These are phyloP conservation scores for Solanum aculeatissimum DNA, from an alignment of 305 asterid species.

Conservation along the genomic window DNA sequence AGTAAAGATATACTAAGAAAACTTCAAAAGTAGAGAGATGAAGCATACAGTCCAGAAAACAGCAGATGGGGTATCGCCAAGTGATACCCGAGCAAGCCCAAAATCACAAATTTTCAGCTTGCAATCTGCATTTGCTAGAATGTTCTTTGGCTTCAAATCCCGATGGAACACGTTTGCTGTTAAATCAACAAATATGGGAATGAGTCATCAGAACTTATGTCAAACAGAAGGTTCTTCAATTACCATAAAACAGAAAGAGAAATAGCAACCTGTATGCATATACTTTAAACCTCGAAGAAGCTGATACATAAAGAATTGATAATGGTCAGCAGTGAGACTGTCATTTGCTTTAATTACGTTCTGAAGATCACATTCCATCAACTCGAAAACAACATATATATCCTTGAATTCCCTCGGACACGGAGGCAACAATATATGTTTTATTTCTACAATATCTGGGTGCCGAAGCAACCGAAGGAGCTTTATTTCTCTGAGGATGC, in stretches of 20 bases:
- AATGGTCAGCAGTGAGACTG: conserved; percentile 89
- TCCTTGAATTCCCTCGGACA: conserved; percentile 92
- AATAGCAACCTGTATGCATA: conserved; percentile 65
- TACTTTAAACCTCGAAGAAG: conserved; percentile 90
- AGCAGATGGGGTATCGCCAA: conserved; percentile 89
- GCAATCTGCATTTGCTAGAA: conserved; percentile 98
- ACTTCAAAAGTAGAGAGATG: background rate
- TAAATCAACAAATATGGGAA: conserved; percentile 3
- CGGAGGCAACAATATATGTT: conserved; percentile 88
- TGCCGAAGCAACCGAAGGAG: conserved; percentile 81
- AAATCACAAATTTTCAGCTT: conserved; percentile 93
- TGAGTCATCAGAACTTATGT: background rate
- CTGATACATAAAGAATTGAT: conserved; percentile 93
- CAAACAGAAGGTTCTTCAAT: background rate
- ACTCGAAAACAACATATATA: conserved; percentile 83
- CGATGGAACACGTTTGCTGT: conserved; percentile 93
- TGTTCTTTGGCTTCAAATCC: conserved; percentile 90
- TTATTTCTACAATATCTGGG: conserved; percentile 87
- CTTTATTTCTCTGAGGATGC: conserved; percentile 91
- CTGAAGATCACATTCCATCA: conserved; percentile 98
- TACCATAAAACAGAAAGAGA: background rate
- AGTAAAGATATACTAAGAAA: background rate
- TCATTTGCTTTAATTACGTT: conserved; percentile 85
- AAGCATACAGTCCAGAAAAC: conserved; percentile 94
- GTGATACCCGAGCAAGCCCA: conserved; percentile 92